Percentiles rank a stretch among this genome's conserved stretches.
Evolutionary conservation across 176 grass and related monocot species (phyloP).

Genomic region (Guadua angustifolia): DNA sequence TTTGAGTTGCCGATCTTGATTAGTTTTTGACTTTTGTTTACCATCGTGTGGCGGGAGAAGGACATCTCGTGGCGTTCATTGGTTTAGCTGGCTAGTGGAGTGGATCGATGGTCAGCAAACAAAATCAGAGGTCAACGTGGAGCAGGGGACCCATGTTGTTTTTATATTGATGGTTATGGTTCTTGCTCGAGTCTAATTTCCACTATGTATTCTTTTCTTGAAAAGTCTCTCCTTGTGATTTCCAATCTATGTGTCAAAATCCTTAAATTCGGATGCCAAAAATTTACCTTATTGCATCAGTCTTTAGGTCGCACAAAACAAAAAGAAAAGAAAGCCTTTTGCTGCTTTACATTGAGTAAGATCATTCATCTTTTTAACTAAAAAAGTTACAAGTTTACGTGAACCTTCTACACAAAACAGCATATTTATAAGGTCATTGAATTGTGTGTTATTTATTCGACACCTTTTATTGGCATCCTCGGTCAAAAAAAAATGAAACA

Average conservation of each 20-base stretch:
- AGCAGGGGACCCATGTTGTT: background rate
- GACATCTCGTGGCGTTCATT: background rate
- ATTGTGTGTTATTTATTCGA: no score
- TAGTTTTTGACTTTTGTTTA: background rate
- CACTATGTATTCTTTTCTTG: background rate
- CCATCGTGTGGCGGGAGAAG: background rate
- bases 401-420: no score
- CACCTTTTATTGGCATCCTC: no score
- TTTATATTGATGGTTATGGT: background rate
- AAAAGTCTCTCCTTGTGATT: background rate
- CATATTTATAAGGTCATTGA: no score
- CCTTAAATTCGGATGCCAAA: background rate
- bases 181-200: background rate
- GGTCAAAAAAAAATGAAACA: background rate
- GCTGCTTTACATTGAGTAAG: no score
- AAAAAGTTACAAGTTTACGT: no score
- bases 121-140: background rate
- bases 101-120: background rate
- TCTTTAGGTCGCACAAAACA: no score
- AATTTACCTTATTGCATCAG: no score
- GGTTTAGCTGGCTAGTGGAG: background rate
- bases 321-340: no score
- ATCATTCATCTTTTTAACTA: no score
- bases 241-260: background rate
- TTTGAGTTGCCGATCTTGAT: constrained; percentile 9